Evolutionary conservation across 345 rosid genomes (phyloP).

Genomic region (Erysimum cheiranthoides): DNA sequence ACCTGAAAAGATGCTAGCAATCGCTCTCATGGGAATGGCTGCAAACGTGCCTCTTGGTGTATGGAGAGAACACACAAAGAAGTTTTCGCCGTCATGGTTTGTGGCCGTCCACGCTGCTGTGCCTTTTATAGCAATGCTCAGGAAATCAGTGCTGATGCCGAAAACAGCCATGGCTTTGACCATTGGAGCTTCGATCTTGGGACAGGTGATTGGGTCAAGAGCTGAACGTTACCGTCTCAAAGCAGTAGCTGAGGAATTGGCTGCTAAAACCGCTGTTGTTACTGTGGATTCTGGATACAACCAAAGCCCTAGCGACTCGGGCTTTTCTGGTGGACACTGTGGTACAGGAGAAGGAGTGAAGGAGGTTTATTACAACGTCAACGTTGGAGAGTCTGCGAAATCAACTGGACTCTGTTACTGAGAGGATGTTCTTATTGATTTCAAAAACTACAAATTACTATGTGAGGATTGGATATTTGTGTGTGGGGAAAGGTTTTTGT

Average conservation of each 20-base stretch:
- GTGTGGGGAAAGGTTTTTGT: slow-evolving; percentile 23
- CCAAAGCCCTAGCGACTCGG: slow-evolving; percentile 34
- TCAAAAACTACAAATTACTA: slow-evolving; percentile 1
- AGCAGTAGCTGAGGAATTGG: slow-evolving; percentile 43
- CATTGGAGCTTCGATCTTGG: slow-evolving; percentile 81
- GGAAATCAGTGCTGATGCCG: slow-evolving; percentile 87
- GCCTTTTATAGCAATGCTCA: slow-evolving; percentile 88
- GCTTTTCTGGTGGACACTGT: slow-evolving; percentile 42
- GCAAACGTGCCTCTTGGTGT: slow-evolving; percentile 80
- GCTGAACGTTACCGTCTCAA: slow-evolving; percentile 79
- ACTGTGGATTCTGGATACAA: slow-evolving; percentile 36
- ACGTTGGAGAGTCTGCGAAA: slow-evolving; percentile 44
- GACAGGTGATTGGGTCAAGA: slow-evolving; percentile 89
- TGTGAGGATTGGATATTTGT: slow-evolving; percentile 23
- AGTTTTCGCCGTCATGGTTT: slow-evolving; percentile 86
- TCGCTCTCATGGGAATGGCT: slow-evolving; percentile 89
- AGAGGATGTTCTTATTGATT: slow-evolving; percentile 23
- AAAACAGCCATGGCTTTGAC: slow-evolving; percentile 91
- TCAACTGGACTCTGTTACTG: slow-evolving; percentile 54
- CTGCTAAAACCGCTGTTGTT: slow-evolving; percentile 44
- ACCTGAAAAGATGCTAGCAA: slow-evolving; percentile 80
- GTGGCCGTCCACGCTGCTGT: slow-evolving; percentile 92
- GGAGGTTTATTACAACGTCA: slow-evolving; percentile 40
- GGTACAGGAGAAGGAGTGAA: slow-evolving; percentile 48
- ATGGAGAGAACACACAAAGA: slow-evolving; percentile 88